These are phyloP conservation scores for Acanthamoeba triangularis DNA, from an alignment of 208 protist genomes.

Conservation along the genomic window DNA sequence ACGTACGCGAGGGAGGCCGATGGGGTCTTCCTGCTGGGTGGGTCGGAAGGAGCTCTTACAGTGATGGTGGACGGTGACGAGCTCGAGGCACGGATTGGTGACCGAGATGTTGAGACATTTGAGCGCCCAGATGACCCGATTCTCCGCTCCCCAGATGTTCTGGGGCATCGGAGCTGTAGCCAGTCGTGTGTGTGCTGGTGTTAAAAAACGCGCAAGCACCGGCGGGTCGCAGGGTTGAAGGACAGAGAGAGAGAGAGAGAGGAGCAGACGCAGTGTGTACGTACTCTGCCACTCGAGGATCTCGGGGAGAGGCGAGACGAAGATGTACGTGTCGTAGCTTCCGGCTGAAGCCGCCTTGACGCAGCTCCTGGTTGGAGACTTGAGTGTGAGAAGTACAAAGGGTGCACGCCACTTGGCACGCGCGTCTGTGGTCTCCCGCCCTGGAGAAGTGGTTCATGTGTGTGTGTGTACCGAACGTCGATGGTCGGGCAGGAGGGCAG, in stretches of 20 bases:
- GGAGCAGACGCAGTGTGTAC: not conserved
- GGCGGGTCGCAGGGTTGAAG: no score
- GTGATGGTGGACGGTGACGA: constrained; percentile 40
- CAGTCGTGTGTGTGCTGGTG: not conserved
- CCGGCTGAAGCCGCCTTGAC: not conserved
- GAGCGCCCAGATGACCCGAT: constrained; percentile 27
- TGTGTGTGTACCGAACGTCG: not conserved
- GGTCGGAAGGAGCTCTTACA: not conserved
- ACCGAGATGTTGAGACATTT: constrained; percentile 47
- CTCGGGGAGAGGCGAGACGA: not conserved
- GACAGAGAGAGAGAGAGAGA: no score
- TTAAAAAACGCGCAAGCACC: no score
- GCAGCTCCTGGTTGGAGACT: not conserved
- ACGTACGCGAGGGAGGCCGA: not conserved
- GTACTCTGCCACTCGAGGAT: constrained; percentile 3
- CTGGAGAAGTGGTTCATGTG: not conserved
- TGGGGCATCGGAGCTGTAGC: not conserved
- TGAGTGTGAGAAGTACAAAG: not conserved
- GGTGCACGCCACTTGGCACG: not conserved
- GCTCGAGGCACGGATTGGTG: constrained; percentile 38
- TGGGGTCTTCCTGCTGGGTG: not conserved
- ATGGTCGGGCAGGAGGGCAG: not conserved
- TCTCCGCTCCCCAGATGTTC: constrained; percentile 46
- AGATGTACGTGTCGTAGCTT: constrained; percentile 22
- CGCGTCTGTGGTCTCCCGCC: no score